Evolutionary conservation across 2,329 filamentous ascomycete species (phyloP).

Genomic region (Stachybotrys chlorohalonatus): DNA sequence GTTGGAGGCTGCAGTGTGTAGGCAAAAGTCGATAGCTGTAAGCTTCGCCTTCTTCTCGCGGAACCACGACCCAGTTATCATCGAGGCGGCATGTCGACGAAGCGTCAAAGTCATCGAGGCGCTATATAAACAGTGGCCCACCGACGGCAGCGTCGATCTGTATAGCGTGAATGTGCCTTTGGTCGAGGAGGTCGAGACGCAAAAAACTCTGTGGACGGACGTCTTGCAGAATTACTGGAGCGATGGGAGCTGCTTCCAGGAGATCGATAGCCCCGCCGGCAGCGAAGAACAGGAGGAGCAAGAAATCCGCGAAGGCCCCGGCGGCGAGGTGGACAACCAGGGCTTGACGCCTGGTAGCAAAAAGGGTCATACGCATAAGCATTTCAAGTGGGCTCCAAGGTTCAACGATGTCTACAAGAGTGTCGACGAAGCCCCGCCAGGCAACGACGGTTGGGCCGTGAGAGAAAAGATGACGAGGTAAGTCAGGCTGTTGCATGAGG

Average conservation of each 20-base stretch:
- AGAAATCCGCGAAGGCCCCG: slow-evolving; percentile 58
- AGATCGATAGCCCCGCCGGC: slow-evolving; percentile 57
- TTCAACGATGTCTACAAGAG: slow-evolving; percentile 83
- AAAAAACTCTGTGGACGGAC: slow-evolving; percentile 71
- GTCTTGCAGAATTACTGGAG: slow-evolving; percentile 90
- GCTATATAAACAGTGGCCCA: slow-evolving; percentile 64
- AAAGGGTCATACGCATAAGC: slow-evolving; percentile 60
- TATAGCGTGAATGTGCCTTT: slow-evolving; percentile 89
- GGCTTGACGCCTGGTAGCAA: slow-evolving; percentile 12
- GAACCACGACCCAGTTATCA: slow-evolving; percentile 75
- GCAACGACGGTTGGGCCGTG: slow-evolving; percentile 90
- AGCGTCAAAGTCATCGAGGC: slow-evolving; percentile 72
- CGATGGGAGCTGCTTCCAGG: slow-evolving; percentile 77
- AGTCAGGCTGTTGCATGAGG: slow-evolving; percentile 11
- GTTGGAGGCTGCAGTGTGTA: slow-evolving; percentile 67
- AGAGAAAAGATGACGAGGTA: slow-evolving; percentile 81
- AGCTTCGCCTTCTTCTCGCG: slow-evolving; percentile 84
- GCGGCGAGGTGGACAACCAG: slow-evolving; percentile 32
- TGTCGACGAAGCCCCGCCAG: slow-evolving; percentile 68
- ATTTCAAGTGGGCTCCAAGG: slow-evolving; percentile 90
- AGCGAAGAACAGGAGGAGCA: slow-evolving; percentile 65
- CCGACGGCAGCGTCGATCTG: slow-evolving; percentile 61
- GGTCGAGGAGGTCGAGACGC: slow-evolving; percentile 60
- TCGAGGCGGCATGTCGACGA: slow-evolving; percentile 66
- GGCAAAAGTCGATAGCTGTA: slow-evolving; percentile 65